A percentile compares a stretch with the other conserved stretches of the same genome.
Evolutionary conservation across 306 rosid genomes (phyloP).

Genomic region (Clitoria ternatea): DNA sequence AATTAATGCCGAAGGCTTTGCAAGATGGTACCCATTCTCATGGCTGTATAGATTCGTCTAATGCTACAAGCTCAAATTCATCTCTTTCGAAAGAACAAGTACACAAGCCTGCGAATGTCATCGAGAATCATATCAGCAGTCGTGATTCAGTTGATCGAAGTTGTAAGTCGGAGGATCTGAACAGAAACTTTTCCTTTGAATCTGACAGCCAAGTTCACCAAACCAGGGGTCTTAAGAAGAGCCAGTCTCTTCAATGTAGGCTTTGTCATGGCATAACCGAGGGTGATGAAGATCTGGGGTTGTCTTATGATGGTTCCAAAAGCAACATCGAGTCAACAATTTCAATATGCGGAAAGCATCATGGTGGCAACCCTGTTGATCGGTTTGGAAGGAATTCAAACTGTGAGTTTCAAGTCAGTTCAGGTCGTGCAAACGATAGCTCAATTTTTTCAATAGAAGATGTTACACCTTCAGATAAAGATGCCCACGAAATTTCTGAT

Average conservation of each 20-base stretch:
- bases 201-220: constrained; percentile 17
- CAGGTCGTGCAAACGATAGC: constrained; percentile 33
- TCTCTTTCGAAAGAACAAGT: constrained; percentile 26
- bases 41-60: constrained; percentile 28
- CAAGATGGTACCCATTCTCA: constrained; percentile 40
- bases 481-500: constrained; percentile 45
- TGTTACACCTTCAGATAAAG: constrained; percentile 42
- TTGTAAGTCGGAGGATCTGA: constrained; percentile 42
- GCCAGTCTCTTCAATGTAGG: constrained; percentile 63
- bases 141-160: constrained; percentile 35
- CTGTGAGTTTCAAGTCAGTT: constrained; percentile 30
- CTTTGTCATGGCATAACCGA: constrained; percentile 40
- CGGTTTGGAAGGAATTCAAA: constrained; percentile 19
- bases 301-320: constrained; percentile 35
- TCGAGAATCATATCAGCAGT: constrained; percentile 18
- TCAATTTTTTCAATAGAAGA: constrained; percentile 55
- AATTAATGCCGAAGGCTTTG: constrained; percentile 42
- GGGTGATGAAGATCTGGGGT: constrained; percentile 39
- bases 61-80: constrained; percentile 19
- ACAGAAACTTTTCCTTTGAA: constrained; percentile 30
- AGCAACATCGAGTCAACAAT: constrained; percentile 24
- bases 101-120: constrained; percentile 22
- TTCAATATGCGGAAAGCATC: constrained; percentile 30
- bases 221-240: constrained; percentile 42
- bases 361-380: constrained; percentile 32